phyloP scores from a whole-genome alignment of 2,329 filamentous ascomycete species.

The Colletotrichum caudatum region DNA sequence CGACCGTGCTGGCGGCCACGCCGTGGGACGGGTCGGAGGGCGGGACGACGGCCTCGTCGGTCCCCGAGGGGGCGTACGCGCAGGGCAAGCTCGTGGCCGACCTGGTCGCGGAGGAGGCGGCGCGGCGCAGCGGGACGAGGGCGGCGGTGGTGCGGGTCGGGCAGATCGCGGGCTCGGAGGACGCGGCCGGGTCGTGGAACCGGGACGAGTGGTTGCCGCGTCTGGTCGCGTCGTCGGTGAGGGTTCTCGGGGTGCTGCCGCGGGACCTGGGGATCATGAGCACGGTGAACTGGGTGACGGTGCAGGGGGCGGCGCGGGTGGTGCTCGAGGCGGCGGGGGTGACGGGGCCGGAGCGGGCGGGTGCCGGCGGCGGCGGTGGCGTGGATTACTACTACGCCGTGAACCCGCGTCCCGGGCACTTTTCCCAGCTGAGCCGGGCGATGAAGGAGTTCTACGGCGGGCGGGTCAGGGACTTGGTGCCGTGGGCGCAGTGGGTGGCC shows the following conservation, averaged over 20 bases:
- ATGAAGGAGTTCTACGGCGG: background rate
- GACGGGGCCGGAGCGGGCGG: slow-evolving; percentile 43
- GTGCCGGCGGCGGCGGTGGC: slow-evolving; percentile 42
- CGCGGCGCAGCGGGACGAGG: background rate
- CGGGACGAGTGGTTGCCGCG: slow-evolving; percentile 26
- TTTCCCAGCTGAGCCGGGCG: slow-evolving; percentile 51
- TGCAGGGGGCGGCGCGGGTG: slow-evolving; percentile 59
- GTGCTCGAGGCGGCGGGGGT: slow-evolving; percentile 60
- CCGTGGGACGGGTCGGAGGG: slow-evolving; percentile 31
- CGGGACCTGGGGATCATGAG: slow-evolving; percentile 56
- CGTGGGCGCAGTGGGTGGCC: slow-evolving; percentile 58
- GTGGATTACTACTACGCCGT: slow-evolving; percentile 59
- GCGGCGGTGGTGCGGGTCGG: slow-evolving; percentile 19
- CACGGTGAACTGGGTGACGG: slow-evolving; percentile 66
- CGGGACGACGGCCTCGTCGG: no score
- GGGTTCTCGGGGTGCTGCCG: slow-evolving; percentile 60
- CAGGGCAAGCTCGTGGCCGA: slow-evolving; percentile 21
- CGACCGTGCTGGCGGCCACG: background rate
- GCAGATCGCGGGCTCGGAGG: slow-evolving; percentile 37
- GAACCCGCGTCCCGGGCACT: slow-evolving; percentile 53
- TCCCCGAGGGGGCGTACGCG: slow-evolving; percentile 11
- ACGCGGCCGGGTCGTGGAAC: slow-evolving; percentile 20
- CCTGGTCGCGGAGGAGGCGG: slow-evolving; percentile 3
- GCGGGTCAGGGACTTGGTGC: slow-evolving; percentile 49
- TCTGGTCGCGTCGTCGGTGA: slow-evolving; percentile 50